phyloP scores from a whole-genome alignment of 176 grass and related monocot genomes.

The Chloris gayana region DNA sequence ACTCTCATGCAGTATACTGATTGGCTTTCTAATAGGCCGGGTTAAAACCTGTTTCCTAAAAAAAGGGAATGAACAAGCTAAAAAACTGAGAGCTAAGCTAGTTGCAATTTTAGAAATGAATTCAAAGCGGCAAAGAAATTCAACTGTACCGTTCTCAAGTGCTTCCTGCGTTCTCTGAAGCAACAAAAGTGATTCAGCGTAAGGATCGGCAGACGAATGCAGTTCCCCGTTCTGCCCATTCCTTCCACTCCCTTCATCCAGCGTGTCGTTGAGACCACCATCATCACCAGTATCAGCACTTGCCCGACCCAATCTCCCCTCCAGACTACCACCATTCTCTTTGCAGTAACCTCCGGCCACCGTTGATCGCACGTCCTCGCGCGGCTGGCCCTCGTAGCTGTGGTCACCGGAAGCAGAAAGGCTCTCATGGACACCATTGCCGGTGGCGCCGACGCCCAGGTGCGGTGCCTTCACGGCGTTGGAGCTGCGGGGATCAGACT shows the following conservation, averaged over 20 bases:
- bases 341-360: conserved; percentile 5
- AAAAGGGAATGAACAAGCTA: too few relatives aligned
- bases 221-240: conserved; percentile 30
- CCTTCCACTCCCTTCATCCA: conserved; percentile 19
- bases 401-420: conserved; percentile 32
- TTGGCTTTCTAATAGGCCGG: too few relatives aligned
- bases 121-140: not conserved
- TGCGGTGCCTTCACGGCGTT: not conserved
- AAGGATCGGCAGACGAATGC: conserved; percentile 37
- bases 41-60: too few relatives aligned
- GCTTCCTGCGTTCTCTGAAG: conserved; percentile 64
- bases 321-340: conserved; percentile 37
- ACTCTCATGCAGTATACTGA: too few relatives aligned
- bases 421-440: conserved; percentile 42
- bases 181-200: conserved; percentile 41
- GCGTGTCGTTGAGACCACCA: conserved; percentile 9
- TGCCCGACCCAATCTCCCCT: conserved; percentile 7
- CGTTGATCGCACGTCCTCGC: conserved; percentile 47
- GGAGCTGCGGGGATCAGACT: conserved; percentile 47
- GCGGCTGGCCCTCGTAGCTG: conserved; percentile 44
- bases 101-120: conserved; percentile 20
- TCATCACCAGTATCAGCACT: conserved; percentile 37
- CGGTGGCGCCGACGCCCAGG: not conserved
- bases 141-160: conserved; percentile 65
- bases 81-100: too few relatives aligned